Conservation (phyloP, 352 stramenopile species). For the Pythium monospermum region DNA sequence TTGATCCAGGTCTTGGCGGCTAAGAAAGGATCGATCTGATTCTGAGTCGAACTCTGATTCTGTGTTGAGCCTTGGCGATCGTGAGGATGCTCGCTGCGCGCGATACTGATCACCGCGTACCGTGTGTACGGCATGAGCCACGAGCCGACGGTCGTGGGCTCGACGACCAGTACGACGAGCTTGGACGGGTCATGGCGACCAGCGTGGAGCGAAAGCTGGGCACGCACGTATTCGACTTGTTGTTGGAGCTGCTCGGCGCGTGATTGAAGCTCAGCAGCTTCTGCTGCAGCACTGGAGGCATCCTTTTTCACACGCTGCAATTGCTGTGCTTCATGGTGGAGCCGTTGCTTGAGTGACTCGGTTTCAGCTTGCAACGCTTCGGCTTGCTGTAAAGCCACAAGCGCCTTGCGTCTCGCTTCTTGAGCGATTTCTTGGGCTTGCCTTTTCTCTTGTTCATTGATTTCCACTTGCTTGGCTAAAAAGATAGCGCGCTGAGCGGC, state of each 20-base stretch:
- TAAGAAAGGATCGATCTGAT: slow-evolving; percentile 51
- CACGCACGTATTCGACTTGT: slow-evolving; percentile 70
- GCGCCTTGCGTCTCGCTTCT: slow-evolving; percentile 50
- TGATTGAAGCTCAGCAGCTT: slow-evolving; percentile 61
- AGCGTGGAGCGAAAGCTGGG: slow-evolving; percentile 72
- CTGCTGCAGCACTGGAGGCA: slow-evolving; percentile 55
- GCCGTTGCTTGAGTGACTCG: slow-evolving; percentile 61
- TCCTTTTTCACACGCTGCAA: slow-evolving; percentile 69
- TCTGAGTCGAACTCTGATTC: neutral
- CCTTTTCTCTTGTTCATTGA: slow-evolving; percentile 81
- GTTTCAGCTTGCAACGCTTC: slow-evolving; percentile 73
- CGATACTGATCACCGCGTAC: slow-evolving; percentile 78
- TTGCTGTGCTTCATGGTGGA: slow-evolving; percentile 65
- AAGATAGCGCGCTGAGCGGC: slow-evolving; percentile 60
- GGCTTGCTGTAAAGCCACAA: slow-evolving; percentile 60
- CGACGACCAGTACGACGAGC: slow-evolving; percentile 76
- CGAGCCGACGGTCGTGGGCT: slow-evolving; percentile 73
- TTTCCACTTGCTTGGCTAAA: slow-evolving; percentile 71
- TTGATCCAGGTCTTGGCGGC: slow-evolving; percentile 76
- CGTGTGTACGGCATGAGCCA: slow-evolving; percentile 82
- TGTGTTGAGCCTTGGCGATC: neutral
- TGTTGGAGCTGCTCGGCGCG: slow-evolving; percentile 68
- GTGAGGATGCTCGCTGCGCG: slow-evolving; percentile 28
- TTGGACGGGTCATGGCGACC: slow-evolving; percentile 71
- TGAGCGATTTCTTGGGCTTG: slow-evolving; percentile 61